Base-by-base conservation (phyloP, 805 yeast genomes). In the Metschnikowia baotianmanensis region DNA sequence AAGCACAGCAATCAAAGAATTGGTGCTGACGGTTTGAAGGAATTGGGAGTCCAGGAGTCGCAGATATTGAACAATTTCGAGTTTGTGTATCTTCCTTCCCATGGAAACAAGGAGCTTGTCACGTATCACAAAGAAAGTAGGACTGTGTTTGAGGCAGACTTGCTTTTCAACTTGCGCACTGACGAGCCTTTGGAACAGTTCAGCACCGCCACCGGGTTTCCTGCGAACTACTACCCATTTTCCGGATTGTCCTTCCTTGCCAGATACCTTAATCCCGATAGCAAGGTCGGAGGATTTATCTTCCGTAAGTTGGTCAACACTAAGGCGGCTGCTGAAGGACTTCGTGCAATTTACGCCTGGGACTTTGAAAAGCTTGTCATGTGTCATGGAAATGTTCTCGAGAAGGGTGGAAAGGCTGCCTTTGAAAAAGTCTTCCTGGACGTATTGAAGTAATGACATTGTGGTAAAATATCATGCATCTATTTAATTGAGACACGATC, bases 71-170 rank as follows among this genome's bases (percentile, higher is more conserved):
- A 65, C 21, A 69, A 69, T 40, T 71, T 80, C 42, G 75, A 78
- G 51, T 77, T 82, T 45, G 71, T 79, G 5, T 82, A 68, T 52
- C 55, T 82, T 39, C 83, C 84, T 10, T 57, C 62, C 5, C 83
- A 78, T 52, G 57, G 50, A n/a, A 83, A 82, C 58, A 69, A 74
- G 54, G 89, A 83, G 56, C 58, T 83, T 38, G 72, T 78, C 3
- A 52, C 76, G 48, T 76, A 57, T 53, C 78, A 78, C 53, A 65
- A 63, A 31, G 56, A 58, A 11, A 62, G 78, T 25, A 73, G 72
- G 55, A 67, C 77, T 0, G 52, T 82, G 15, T 65, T 76, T 45
- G 78, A 73, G 50, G 88, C 82, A 11, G 88, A 83, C 56, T 55
- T 82, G 43, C 52, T 82, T 24, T 76, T 82, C 62, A 79, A 80